phyloP scores from a whole-genome alignment of 192 early-diverging fungal species.

The Rhizophagus sp. region DNA sequence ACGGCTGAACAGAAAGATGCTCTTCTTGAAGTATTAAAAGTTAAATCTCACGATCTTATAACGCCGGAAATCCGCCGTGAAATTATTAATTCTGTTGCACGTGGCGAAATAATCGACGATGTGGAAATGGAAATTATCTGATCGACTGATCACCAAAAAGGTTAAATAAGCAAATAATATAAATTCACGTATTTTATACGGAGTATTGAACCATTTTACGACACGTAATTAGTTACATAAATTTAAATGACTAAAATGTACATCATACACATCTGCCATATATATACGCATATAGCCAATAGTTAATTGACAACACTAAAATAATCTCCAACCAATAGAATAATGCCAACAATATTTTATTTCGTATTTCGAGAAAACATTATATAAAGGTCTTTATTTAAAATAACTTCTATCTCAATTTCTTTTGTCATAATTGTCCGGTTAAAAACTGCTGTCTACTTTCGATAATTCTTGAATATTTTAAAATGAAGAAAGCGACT shows the following conservation, averaged over 20 bases:
- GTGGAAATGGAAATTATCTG: slow-evolving; percentile 43
- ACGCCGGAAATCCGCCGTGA: slow-evolving; percentile 95
- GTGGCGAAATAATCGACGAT: slow-evolving; percentile 66
- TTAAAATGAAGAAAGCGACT: slow-evolving; percentile 18
- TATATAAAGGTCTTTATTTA: background rate
- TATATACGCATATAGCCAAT: background rate
- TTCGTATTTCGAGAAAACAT: background rate
- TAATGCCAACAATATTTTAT: slow-evolving; percentile 6
- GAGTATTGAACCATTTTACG: background rate
- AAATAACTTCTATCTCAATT: background rate
- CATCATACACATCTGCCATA: background rate
- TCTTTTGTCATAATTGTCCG: background rate
- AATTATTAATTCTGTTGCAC: slow-evolving; percentile 67
- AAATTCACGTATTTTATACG: no score
- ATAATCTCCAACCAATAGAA: slow-evolving; percentile 4
- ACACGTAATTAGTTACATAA: background rate
- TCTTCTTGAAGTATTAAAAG: slow-evolving; percentile 77
- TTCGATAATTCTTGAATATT: background rate
- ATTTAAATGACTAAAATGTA: no score
- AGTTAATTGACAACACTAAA: slow-evolving; percentile 5
- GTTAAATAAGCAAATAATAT: no score
- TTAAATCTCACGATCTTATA: slow-evolving; percentile 80
- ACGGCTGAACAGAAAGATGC: slow-evolving; percentile 93
- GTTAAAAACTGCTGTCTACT: background rate
- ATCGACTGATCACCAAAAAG: background rate